Evolutionary conservation across 2,329 filamentous ascomycete genomes (phyloP), one percentile per base, ranked within the genome.

Genomic region (Dactylellina haptotyla): DNA sequence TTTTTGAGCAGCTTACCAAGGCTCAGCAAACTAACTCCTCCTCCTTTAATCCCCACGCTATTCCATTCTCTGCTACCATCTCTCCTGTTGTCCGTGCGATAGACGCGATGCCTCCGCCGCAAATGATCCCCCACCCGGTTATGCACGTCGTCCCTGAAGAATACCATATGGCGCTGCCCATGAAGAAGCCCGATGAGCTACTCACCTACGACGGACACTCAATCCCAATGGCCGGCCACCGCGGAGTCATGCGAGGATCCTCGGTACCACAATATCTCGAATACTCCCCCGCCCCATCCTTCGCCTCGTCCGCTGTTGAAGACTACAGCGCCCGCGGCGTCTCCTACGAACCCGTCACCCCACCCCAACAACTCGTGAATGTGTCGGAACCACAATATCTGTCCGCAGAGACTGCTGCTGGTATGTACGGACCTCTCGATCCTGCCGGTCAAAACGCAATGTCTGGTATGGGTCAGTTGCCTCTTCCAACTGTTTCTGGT

Each of bases 261-360:
- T 99, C 95, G n/a, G 97, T 99, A 93, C 95, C 95, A 54, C 91
- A 93, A 18, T 99, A 96, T 81, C 89, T 98, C 81, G 95, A 99
- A 82, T 99, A 98, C 84, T 99, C 95, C 14, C 95, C 95, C 59
- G 95, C 95, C 0, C 95, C 95, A 1, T 98, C 95, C 0, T 98
- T 98, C 79, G 93, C 97, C 58, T 98, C 95, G n/a, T 98, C 95
- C 0, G 93, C 97, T 79, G 97, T 94, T 79, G 95, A 98, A 80
- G 94, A 98, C 81, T 99, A 97, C 85, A 96, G 92, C 87, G 94
- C 93, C 80, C 90, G 95, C 67, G 95, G 93, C 57, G 88, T 98
- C 79, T 98, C 94, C 1, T 99, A 94, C 80, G 95, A 99, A 85
- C 95, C 95, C 58, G 88, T 99, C 77, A 99, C 95, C 0, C 95